A percentile compares a stretch with the other conserved stretches of the same genome.
Conservation (phyloP, 2,329 filamentous ascomycete genomes). For the Exophiala dermatitidis region DNA sequence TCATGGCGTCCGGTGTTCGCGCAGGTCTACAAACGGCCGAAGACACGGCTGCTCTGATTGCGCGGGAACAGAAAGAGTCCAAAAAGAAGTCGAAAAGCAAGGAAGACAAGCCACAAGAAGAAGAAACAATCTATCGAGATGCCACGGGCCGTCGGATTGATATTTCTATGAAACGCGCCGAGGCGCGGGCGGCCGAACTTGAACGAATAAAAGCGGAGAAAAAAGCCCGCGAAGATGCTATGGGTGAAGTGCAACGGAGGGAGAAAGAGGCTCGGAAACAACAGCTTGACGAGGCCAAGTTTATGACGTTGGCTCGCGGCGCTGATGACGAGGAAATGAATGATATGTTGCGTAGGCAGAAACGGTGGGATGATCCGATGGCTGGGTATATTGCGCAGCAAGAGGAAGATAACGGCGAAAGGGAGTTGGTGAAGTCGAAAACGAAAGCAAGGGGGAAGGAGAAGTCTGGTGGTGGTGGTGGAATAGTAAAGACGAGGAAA, state of each 20-base stretch:
- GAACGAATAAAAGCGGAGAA: slow-evolving; percentile 59
- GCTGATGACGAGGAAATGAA: slow-evolving; percentile 87
- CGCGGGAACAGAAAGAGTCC: slow-evolving; percentile 32
- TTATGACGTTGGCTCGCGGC: slow-evolving; percentile 69
- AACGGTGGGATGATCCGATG: slow-evolving; percentile 93
- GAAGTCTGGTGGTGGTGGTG: slow-evolving; percentile 34
- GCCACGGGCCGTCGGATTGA: slow-evolving; percentile 93
- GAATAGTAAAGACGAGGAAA: slow-evolving; percentile 40
- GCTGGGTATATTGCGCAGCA: slow-evolving; percentile 61
- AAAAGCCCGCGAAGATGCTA: slow-evolving; percentile 61
- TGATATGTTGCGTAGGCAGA: slow-evolving; percentile 64
- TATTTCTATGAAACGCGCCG: slow-evolving; percentile 79
- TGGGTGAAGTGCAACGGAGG: slow-evolving; percentile 76
- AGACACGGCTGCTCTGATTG: slow-evolving; percentile 64
- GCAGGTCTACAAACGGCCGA: slow-evolving; percentile 81
- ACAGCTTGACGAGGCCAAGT: slow-evolving; percentile 69
- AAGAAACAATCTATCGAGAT: slow-evolving; percentile 91
- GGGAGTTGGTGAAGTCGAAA: slow-evolving; percentile 31
- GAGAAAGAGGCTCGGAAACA: slow-evolving; percentile 59
- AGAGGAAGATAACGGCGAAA: slow-evolving; percentile 43
- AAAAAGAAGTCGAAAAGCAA: not conserved
- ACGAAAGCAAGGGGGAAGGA: slow-evolving; percentile 17
- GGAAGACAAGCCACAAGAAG: slow-evolving; percentile 41
- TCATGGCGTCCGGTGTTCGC: slow-evolving; percentile 81
- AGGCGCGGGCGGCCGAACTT: slow-evolving; percentile 71